These are phyloP conservation scores for Penicillium vulpinum DNA, from an alignment of 2,329 filamentous ascomycete species.

Conservation along the genomic window DNA sequence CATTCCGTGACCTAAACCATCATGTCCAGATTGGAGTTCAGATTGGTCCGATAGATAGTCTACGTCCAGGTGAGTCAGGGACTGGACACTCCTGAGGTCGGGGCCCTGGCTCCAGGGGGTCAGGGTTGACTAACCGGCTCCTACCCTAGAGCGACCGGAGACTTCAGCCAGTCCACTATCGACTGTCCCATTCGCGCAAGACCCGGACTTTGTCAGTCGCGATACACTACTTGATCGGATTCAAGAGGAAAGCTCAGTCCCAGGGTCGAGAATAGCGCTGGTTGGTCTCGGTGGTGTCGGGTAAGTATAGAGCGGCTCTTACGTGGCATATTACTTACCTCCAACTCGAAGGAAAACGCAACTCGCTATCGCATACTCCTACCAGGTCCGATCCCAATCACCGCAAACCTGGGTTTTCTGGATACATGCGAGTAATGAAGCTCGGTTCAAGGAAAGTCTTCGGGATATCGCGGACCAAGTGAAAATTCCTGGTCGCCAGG, in stretches of 20 bases:
- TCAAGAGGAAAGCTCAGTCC: constrained; percentile 17
- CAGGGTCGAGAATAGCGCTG: constrained; percentile 16
- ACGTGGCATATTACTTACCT: too few relatives aligned
- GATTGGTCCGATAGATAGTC: not conserved
- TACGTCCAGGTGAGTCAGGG: constrained; percentile 2
- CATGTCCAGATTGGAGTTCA: constrained; percentile 2
- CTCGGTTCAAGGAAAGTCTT: too few relatives aligned
- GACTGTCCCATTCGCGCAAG: constrained; percentile 20
- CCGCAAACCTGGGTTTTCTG: too few relatives aligned
- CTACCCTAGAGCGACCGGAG: constrained; percentile 13
- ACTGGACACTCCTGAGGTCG: not conserved
- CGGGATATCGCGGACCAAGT: too few relatives aligned
- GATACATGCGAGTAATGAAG: too few relatives aligned
- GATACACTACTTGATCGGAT: constrained; percentile 26
- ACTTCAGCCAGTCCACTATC: constrained; percentile 16
- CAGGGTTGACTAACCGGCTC: not conserved
- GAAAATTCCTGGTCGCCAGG: too few relatives aligned
- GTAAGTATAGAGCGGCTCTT: not conserved
- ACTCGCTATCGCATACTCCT: too few relatives aligned
- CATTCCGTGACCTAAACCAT: constrained; percentile 5
- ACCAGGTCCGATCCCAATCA: too few relatives aligned
- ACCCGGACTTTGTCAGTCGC: constrained; percentile 22
- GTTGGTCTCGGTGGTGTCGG: constrained; percentile 6
- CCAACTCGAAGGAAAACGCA: too few relatives aligned
- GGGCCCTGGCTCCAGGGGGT: too few relatives aligned